Conservation (phyloP, 2,329 filamentous ascomycete species). For the Waltergamsia citrina region DNA sequence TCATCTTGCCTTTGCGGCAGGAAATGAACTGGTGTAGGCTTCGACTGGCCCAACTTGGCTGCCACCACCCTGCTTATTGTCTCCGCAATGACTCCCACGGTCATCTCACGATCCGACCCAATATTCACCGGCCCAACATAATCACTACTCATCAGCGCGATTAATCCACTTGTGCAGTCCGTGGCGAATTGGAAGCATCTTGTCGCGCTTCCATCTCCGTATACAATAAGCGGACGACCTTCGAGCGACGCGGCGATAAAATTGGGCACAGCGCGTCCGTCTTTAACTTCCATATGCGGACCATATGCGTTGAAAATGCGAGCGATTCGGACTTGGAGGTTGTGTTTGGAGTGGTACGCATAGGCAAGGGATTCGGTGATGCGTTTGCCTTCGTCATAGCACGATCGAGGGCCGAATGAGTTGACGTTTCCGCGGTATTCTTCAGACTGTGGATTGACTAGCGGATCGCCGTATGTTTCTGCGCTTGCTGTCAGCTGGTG, state of each 20-base stretch:
- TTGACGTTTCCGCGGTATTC: slow-evolving; percentile 29
- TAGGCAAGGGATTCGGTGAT: slow-evolving; percentile 26
- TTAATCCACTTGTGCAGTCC: slow-evolving; percentile 6
- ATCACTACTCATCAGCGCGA: slow-evolving; percentile 6
- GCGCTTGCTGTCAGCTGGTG: background rate
- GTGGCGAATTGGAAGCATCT: slow-evolving; percentile 7
- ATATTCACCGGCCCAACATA: slow-evolving; percentile 7
- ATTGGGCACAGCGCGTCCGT: slow-evolving; percentile 8
- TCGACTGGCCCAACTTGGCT: slow-evolving; percentile 3
- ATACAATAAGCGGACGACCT: slow-evolving; percentile 4
- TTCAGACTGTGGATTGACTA: slow-evolving; percentile 8
- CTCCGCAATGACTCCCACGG: slow-evolving; percentile 5
- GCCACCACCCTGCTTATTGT: slow-evolving; percentile 6
- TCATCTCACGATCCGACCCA: slow-evolving; percentile 6
- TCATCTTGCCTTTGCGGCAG: slow-evolving; percentile 7
- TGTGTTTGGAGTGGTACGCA: slow-evolving; percentile 10
- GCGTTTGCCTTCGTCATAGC: slow-evolving; percentile 31
- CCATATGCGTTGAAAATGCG: slow-evolving; percentile 9
- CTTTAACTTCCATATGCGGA: slow-evolving; percentile 6
- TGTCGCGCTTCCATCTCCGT: slow-evolving; percentile 7
- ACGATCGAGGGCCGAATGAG: slow-evolving; percentile 26
- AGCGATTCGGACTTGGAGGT: slow-evolving; percentile 11
- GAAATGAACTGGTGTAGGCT: slow-evolving; percentile 1
- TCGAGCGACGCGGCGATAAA: slow-evolving; percentile 8
- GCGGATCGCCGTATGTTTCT: slow-evolving; percentile 7